Evolutionary conservation across 345 rosid species (phyloP), one percentile per base, ranked within the genome.

Genomic region (Citrus sp.): DNA sequence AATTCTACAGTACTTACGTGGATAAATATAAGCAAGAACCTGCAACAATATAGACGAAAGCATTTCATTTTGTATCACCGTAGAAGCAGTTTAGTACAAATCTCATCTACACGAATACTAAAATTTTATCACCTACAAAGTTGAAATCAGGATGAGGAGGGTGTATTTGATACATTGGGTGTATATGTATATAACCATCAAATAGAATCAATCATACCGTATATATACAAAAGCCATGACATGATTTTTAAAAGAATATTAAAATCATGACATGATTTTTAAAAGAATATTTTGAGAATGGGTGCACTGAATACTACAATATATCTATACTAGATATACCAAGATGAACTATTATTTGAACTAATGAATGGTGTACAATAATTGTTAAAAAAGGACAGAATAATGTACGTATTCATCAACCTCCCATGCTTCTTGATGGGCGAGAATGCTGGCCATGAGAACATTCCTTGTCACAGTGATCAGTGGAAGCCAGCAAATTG

Each of bases 401-500:
- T 32, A 73, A 59, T 54, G 49, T 16, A 70, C 25, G 35, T 14
- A 24, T 7, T 7, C 59, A 61, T 90, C 83, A 94, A 76, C 91
- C 97, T 76, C 97, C 98, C 96, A 89, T 88, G 54, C 90, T 83
- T 67, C 70, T 86, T 38, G 90, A 85, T 25, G 85, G 85, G 73
- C 83, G 79, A 9, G 83, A 77, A 62, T 70, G 78, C 56, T 75
- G 82, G 35, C 85, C 73, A 59, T 73, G 55, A 42, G 86, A 81
- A 68, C 80, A n/a, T 78, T 93, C 97, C 75, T 79, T 87, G 73
- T 78, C 60, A 25, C 67, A 24, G 51, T 75, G 67, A 60, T 88
- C 90, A 32, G 82, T 78, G 9, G 95, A 87, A 19, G 95, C 90
- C 58, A 95, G 85, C 88, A 95, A 80, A 86, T 92, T 93, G 78